Conservation (phyloP, 768 basidiomycete species). For the Podaxis sp. region DNA sequence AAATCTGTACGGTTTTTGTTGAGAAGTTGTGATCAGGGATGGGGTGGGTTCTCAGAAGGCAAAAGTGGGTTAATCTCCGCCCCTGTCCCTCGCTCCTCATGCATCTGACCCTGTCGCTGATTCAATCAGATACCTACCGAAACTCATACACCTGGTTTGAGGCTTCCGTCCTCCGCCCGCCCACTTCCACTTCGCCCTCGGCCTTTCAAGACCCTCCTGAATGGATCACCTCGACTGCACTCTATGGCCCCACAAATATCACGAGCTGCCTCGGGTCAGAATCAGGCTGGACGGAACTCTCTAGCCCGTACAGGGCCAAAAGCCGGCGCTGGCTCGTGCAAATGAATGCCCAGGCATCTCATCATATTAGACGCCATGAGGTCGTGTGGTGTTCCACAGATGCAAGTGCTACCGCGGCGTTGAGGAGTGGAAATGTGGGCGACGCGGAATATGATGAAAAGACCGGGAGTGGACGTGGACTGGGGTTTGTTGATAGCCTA, state of each 20-base stretch:
- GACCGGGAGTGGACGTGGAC: constrained; percentile 17
- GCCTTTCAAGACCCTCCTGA: not conserved
- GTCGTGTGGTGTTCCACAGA: constrained; percentile 24
- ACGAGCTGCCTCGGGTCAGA: not conserved
- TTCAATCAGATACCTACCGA: constrained; percentile 25
- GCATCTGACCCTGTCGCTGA: not conserved
- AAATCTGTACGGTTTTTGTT: constrained; percentile 21
- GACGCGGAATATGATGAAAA: constrained; percentile 15
- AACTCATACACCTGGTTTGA: constrained; percentile 36
- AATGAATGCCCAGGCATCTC: constrained; percentile 28
- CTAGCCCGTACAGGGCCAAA: constrained; percentile 15
- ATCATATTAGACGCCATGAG: constrained; percentile 18
- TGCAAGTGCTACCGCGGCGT: not conserved
- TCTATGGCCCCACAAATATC: not conserved
- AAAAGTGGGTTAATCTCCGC: constrained; percentile 18
- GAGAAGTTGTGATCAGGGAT: constrained; percentile 32
- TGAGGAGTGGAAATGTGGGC: not conserved
- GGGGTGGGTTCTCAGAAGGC: constrained; percentile 26
- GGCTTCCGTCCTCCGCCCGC: constrained; percentile 26
- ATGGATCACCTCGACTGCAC: constrained; percentile 6
- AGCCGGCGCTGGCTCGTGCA: constrained; percentile 27
- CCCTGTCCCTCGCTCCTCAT: not conserved
- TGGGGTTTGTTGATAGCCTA: constrained; percentile 20
- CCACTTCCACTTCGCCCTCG: not conserved
- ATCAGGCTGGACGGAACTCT: constrained; percentile 13